Evolutionary conservation across 257 asterid species (phyloP).

Genomic region (Gynochthodes officinalis): DNA sequence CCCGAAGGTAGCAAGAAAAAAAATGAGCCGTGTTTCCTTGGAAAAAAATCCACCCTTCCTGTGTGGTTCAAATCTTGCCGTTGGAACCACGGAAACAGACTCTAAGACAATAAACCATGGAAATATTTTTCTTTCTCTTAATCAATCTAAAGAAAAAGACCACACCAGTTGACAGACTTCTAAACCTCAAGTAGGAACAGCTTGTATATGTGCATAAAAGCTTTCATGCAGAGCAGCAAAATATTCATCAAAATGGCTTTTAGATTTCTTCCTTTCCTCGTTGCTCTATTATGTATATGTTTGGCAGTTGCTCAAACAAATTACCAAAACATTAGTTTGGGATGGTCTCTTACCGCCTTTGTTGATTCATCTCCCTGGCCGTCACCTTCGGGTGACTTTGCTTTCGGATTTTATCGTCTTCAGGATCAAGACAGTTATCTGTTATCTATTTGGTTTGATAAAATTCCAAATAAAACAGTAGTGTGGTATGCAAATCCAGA

Average conservation of each 20-base stretch:
- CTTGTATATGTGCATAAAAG: too few relatives aligned
- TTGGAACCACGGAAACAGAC: too few relatives aligned
- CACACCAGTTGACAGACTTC: too few relatives aligned
- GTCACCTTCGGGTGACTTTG: neutral
- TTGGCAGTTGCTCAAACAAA: neutral
- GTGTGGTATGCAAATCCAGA: neutral
- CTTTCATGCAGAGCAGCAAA: neutral
- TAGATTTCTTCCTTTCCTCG: neutral
- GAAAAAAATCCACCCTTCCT: too few relatives aligned
- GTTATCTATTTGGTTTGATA: neutral
- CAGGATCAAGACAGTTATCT: neutral
- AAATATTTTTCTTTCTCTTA: too few relatives aligned
- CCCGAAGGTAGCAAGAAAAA: too few relatives aligned
- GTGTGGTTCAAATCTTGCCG: too few relatives aligned
- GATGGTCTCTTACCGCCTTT: neutral
- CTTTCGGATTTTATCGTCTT: neutral
- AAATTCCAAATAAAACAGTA: neutral
- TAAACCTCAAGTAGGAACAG: too few relatives aligned
- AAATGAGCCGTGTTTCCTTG: too few relatives aligned
- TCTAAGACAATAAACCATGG: too few relatives aligned
- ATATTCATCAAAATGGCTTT: neutral
- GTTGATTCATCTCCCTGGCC: neutral
- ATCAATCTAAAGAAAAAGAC: too few relatives aligned
- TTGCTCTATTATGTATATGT: neutral
- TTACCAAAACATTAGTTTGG: neutral